Evolutionary conservation across 495 filamentous ascomycete genomes (phyloP), one percentile per base, ranked within the genome.

Genomic region (Bacidia rubella): DNA sequence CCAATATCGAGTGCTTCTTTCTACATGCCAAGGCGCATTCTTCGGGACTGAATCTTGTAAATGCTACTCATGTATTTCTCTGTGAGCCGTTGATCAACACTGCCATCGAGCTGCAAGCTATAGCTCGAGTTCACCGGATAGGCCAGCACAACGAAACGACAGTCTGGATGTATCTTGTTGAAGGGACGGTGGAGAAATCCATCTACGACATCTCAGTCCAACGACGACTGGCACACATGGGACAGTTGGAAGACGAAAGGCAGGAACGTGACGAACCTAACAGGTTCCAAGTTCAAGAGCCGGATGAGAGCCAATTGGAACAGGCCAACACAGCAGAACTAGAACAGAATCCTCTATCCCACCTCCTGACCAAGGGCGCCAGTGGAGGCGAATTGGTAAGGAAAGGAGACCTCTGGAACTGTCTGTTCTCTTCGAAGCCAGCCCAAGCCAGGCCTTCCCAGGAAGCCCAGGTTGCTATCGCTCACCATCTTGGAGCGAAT

Each of bases 61-160:
- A 90, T 63, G 92, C 90, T 3, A 95, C 81, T 11, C 86, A 98
- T 63, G 88, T 98, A 1, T 90, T 98, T 58, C 70, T 98, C 7
- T 95, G 89, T 64, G 90, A 98, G 64, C 90, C 90, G 1, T 68
- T 96, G 2, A 78, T 96, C 57, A 95, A 96, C 62, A 85, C 90
- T 4, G 87, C 90, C 1, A 79, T 98, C 9, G 90, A 96, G 60
- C 74, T 95, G 4, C 90, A 98, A 61, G 90, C 88, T 2, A 93
- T 96, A 58, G 87, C 89, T 4, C 82, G 90, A 45, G 89, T 98
- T 0, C 87, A 98, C 63, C 77, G 90, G 35, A 98, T 98, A 51
- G 90, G 90, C 0, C 90, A 98, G 65, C 76, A 80, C 53, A 79
- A 84, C 23, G 73, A 82, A 54, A 98, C 90, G 5, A 94, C 87